Evolutionary conservation across 805 yeast species (phyloP), one percentile per base, ranked within the genome.

Genomic region (Yarrowia porcina): DNA sequence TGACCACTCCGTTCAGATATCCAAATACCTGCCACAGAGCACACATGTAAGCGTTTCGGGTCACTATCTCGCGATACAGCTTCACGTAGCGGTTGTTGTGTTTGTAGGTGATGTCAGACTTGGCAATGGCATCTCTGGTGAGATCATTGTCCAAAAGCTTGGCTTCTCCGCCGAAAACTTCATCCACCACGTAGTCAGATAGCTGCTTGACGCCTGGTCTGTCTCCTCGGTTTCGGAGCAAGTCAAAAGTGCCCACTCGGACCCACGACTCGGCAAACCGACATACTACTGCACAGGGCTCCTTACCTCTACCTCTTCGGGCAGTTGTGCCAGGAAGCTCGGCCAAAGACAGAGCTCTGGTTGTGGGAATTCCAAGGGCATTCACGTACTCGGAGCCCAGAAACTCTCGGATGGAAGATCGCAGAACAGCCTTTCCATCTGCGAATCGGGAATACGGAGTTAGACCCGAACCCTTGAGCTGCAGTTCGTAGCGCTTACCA

Each of bases 391-490:
- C 98, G 4, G 94, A 86, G 1, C 89, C 87, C 54, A 93, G 79
- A 65, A 89, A 92, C 72, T 93, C 99, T 35, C 98, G 79, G 36
- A 94, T 84, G 50, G 96, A 86, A 1, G 97, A 90, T 65, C 97
- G 76, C 32, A 93, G 69, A 6, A 91, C 96, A 0, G 98, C 97
- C 70, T 90, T 90, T 4, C 99, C 99, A 75, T 93, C 99, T 0
- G 97, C 98, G 79, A 92, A 93, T 65, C 99, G 80, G 0, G 96
- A 88, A 72, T 81, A 93, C 0, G 98, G 97, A 0, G 98, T 93
- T 67, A 82, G 77, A 0, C 99, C 99, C 3, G 94, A 84, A 0
- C 99, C 99, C 75, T 93, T 93, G 66, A 93, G 75, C 75, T 93
- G 98, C 1, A 93, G 67, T 66, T 87, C 93, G 68, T 80, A 86